phyloP scores from a whole-genome alignment of 1,139 yeast species.

The Saccharomycopsis crataegensis region DNA sequence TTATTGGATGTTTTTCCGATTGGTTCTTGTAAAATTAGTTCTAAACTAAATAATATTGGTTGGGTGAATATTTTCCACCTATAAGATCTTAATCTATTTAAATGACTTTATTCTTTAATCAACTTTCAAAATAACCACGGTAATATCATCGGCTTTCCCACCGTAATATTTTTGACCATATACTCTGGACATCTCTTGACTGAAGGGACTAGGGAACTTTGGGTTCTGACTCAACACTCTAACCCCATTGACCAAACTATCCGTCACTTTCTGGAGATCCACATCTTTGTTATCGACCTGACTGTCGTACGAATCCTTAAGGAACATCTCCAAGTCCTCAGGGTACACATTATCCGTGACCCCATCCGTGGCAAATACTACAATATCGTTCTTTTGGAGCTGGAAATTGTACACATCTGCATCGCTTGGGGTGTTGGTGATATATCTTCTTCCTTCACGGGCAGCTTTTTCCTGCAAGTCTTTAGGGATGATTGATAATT shows the following conservation, averaged over 20 bases:
- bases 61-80: too few species aligned
- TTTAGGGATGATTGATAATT: slow-evolving; percentile 76
- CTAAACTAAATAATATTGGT: too few species aligned
- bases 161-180: slow-evolving; percentile 73
- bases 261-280: slow-evolving; percentile 38
- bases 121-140: slow-evolving; percentile 66
- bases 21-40: too few species aligned
- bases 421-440: slow-evolving; percentile 43
- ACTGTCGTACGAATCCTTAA: slow-evolving; percentile 36
- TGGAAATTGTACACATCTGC: slow-evolving; percentile 39
- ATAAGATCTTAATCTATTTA: too few species aligned
- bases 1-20: too few species aligned
- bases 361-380: slow-evolving; percentile 90
- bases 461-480: slow-evolving; percentile 50
- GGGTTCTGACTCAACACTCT: slow-evolving; percentile 65
- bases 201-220: slow-evolving; percentile 75
- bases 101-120: background rate
- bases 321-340: slow-evolving; percentile 60
- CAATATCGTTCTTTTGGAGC: slow-evolving; percentile 60
- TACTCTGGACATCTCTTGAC: slow-evolving; percentile 65
- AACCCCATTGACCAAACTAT: slow-evolving; percentile 60
- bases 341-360: slow-evolving; percentile 78
- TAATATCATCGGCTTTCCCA: slow-evolving; percentile 93
- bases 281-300: slow-evolving; percentile 27
- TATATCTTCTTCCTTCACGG: slow-evolving; percentile 49